Evolutionary conservation across 2,329 filamentous ascomycete species (phyloP).

Genomic region (Penicillium sp.): DNA sequence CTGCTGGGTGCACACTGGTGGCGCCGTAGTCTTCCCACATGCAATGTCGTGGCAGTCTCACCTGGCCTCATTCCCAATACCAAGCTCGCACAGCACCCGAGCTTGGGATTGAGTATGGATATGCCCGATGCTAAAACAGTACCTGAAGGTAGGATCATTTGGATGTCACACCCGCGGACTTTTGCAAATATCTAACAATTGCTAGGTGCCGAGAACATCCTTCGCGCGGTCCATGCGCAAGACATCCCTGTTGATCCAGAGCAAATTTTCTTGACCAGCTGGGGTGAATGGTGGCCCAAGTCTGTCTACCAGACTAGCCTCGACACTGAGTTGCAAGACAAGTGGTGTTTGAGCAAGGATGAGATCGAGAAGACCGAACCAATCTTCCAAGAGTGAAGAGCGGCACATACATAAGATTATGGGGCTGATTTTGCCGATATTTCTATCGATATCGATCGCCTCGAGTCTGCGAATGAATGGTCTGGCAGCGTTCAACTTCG

Average conservation of each 20-base stretch:
- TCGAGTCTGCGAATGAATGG: no score
- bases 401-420: background rate
- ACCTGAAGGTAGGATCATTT: slow-evolving; percentile 19
- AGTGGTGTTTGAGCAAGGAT: slow-evolving; percentile 27
- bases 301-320: slow-evolving; percentile 26
- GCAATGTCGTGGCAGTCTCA: slow-evolving; percentile 26
- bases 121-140: slow-evolving; percentile 29
- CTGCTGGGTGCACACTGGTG: slow-evolving; percentile 28
- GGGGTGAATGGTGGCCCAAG: slow-evolving; percentile 33
- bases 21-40: slow-evolving; percentile 24
- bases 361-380: slow-evolving; percentile 25
- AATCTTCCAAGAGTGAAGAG: background rate
- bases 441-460: no score
- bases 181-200: background rate
- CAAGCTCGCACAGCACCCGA: slow-evolving; percentile 17
- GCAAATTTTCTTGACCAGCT: slow-evolving; percentile 30
- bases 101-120: slow-evolving; percentile 19
- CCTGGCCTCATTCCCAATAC: slow-evolving; percentile 25
- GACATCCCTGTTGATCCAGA: slow-evolving; percentile 25
- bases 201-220: slow-evolving; percentile 26
- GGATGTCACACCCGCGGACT: background rate
- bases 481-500: no score
- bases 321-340: slow-evolving; percentile 22
- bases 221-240: slow-evolving; percentile 19
- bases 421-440: no score